phyloP scores from a whole-genome alignment of 148 eudicot species.

The Rhododendron ferrugineum region DNA sequence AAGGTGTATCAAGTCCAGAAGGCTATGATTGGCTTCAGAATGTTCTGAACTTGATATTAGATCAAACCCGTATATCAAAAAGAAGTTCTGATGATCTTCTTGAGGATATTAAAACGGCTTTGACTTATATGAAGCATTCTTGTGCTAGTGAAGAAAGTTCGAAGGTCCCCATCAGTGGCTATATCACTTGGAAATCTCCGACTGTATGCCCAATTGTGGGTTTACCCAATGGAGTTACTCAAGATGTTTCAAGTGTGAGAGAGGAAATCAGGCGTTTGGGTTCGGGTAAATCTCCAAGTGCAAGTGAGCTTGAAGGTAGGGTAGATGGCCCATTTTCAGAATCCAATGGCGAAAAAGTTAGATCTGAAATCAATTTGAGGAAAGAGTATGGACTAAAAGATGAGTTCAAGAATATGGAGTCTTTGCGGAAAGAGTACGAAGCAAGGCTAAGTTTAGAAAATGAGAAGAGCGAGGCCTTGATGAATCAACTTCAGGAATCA shows the following conservation, averaged over 20 bases:
- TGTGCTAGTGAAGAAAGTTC: conserved; percentile 3
- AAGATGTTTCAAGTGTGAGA: background rate
- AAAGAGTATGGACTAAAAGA: conserved; percentile 26
- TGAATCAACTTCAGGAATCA: conserved; percentile 37
- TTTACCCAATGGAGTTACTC: conserved; percentile 8
- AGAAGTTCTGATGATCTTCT: conserved; percentile 56
- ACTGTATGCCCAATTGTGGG: conserved; percentile 21
- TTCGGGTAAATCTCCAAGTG: conserved; percentile 14
- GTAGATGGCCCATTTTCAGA: conserved; percentile 2
- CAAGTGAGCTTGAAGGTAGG: conserved; percentile 15
- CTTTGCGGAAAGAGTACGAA: conserved; percentile 20
- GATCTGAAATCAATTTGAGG: conserved; percentile 35
- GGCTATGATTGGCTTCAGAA: conserved; percentile 48
- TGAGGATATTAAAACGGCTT: conserved; percentile 47
- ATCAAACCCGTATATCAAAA: conserved; percentile 49
- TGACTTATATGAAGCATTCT: conserved; percentile 15
- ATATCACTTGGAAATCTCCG: conserved; percentile 59
- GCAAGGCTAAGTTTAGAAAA: conserved; percentile 24
- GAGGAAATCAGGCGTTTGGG: background rate
- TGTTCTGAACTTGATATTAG: conserved; percentile 46
- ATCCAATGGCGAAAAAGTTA: conserved; percentile 27
- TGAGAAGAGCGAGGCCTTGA: conserved; percentile 26
- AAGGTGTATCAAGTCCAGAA: background rate
- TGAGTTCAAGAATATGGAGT: conserved; percentile 20
- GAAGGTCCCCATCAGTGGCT: conserved; percentile 39